Conservation (phyloP, 2,329 filamentous ascomycete species). For the Ampelomyces quisqualis region DNA sequence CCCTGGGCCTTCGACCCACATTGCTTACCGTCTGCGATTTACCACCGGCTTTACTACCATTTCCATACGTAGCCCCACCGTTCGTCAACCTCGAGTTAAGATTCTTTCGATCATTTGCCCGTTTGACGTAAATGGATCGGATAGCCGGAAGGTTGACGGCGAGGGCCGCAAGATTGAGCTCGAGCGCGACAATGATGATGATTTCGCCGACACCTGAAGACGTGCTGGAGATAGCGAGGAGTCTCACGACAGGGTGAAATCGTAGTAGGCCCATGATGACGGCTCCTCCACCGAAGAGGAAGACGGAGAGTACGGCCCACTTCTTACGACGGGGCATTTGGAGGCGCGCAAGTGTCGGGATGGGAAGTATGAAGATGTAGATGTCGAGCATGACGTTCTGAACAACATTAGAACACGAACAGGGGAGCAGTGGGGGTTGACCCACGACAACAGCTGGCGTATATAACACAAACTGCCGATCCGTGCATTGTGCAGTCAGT, state of each 20-base stretch:
- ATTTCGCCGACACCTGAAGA: slow-evolving; percentile 36
- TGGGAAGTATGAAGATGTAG: slow-evolving; percentile 25
- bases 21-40: not conserved
- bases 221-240: slow-evolving; percentile 25
- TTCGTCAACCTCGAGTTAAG: not conserved
- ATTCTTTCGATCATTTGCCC: not conserved
- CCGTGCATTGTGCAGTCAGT: slow-evolving; percentile 24
- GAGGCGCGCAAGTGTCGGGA: slow-evolving; percentile 15
- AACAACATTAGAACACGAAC: not conserved
- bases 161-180: slow-evolving; percentile 37
- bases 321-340: slow-evolving; percentile 22
- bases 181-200: slow-evolving; percentile 34
- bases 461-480: slow-evolving; percentile 28
- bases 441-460: slow-evolving; percentile 27
- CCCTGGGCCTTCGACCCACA: not conserved
- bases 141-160: slow-evolving; percentile 35
- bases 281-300: slow-evolving; percentile 32
- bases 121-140: not conserved
- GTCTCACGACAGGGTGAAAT: slow-evolving; percentile 21
- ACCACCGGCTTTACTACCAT: too few relatives aligned
- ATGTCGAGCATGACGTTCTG: slow-evolving; percentile 24
- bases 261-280: slow-evolving; percentile 25
- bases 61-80: too few relatives aligned
- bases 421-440: not conserved
- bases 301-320: slow-evolving; percentile 23